Evolutionary conservation across 2,329 filamentous ascomycete genomes (phyloP).

Genomic region (Boeremia lycopersici): DNA sequence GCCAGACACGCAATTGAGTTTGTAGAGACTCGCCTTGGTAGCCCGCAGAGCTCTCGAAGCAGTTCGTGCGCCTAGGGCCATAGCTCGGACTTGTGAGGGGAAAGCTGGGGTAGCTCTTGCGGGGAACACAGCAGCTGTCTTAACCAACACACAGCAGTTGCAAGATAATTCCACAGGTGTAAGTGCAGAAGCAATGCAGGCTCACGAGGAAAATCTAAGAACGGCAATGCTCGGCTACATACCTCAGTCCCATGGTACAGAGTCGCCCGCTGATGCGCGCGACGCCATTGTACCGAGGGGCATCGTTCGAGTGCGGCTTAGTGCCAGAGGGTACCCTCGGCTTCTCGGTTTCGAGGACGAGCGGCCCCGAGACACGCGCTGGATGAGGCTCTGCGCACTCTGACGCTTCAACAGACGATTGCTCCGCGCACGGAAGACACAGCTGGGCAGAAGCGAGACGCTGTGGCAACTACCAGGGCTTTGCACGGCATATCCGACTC

Average conservation of each 20-base stretch:
- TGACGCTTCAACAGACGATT: not conserved
- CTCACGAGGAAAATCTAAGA: slow-evolving; percentile 20
- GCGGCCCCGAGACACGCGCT: slow-evolving; percentile 3
- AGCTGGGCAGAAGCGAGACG: not conserved
- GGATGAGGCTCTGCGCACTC: not conserved
- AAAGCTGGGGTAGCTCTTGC: slow-evolving; percentile 33
- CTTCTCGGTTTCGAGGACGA: slow-evolving; percentile 23
- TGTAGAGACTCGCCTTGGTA: slow-evolving; percentile 61
- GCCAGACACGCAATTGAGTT: not conserved
- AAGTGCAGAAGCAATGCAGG: slow-evolving; percentile 7
- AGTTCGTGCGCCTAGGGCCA: slow-evolving; percentile 69
- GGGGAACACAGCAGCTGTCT: slow-evolving; percentile 26
- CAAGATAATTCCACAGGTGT: slow-evolving; percentile 4
- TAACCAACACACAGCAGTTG: slow-evolving; percentile 20
- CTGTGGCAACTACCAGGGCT: slow-evolving; percentile 20
- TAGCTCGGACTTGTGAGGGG: slow-evolving; percentile 48
- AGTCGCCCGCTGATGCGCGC: slow-evolving; percentile 15
- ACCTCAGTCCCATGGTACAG: slow-evolving; percentile 24
- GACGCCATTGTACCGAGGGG: slow-evolving; percentile 40
- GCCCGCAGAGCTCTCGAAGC: slow-evolving; percentile 68
- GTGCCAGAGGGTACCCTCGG: slow-evolving; percentile 41
- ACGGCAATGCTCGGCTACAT: slow-evolving; percentile 41
- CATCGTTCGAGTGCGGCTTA: slow-evolving; percentile 29
- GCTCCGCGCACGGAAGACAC: slow-evolving; percentile 7
- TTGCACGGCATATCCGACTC: slow-evolving; percentile 19